Conservation (phyloP, 805 yeast species). For the Yamadazyma tumulicola region DNA sequence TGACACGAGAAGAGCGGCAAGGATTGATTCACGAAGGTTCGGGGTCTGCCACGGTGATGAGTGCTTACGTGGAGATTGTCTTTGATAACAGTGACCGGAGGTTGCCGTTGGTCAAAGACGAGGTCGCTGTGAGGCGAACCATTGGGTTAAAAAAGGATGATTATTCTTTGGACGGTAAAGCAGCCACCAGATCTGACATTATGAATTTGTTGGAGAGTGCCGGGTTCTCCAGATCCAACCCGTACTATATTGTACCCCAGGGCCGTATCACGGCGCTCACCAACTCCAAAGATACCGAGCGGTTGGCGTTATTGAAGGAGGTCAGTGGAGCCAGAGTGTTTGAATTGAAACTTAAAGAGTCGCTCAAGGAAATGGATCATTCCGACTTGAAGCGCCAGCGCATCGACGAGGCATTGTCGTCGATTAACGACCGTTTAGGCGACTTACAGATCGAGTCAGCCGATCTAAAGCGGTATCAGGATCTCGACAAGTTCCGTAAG, state of each 20-base stretch:
- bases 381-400: constrained; percentile 67
- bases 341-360: constrained; percentile 75
- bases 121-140: constrained; percentile 77
- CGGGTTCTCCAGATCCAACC: constrained; percentile 86
- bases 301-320: constrained; percentile 76
- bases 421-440: constrained; percentile 65
- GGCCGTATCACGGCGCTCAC: constrained; percentile 87
- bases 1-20: constrained; percentile 82
- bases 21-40: constrained; percentile 88
- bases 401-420: constrained; percentile 68
- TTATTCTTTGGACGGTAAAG: constrained; percentile 75
- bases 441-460: constrained; percentile 80
- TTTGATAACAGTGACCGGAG: constrained; percentile 79
- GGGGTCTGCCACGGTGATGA: constrained; percentile 82
- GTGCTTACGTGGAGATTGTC: constrained; percentile 87
- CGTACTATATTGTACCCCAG: constrained; percentile 96
- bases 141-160: constrained; percentile 93
- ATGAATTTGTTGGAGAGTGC: constrained; percentile 84
- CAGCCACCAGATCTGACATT: constrained; percentile 76
- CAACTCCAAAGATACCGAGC: constrained; percentile 81
- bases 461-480: constrained; percentile 69
- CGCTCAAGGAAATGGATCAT: constrained; percentile 72
- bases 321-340: constrained; percentile 95
- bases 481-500: constrained; percentile 63
- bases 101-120: constrained; percentile 65